Base-by-base conservation (phyloP, 2,329 filamentous ascomycete species). In the Shiraia sp. region DNA sequence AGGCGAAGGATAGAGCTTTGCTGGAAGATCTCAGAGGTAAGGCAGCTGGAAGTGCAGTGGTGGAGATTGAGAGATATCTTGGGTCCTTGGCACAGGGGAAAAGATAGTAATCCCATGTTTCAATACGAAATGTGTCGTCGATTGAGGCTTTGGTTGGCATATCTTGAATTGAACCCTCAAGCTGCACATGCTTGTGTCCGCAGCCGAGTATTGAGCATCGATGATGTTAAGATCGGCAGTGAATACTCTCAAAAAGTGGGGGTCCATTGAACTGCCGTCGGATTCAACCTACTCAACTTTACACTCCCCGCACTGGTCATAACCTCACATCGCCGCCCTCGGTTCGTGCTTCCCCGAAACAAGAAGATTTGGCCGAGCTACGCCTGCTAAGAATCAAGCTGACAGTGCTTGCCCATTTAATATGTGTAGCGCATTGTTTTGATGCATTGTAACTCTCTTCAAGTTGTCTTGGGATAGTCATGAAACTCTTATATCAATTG, bases 31-130 rank as follows among this genome's bases (percentile, higher is more conserved):
- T 97, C 51, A 77, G 89, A 53, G 80, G 81, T 42, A 90, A 86
- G 52, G 90, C 89, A 12, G 86, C 83, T 5, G 82, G 82, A 37
- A 80, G 78, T 24, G 85, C 86, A 37, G 73, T 79, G 15, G 83
- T 82, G 49, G 92, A 97, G 70, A 88, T 97, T 69, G 90, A 96
- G 72, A 80, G 87, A 58, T 74, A 96, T 55, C 79, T 87, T 50
- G 79, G 75, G 15, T 78, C 81, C 57, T 43, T 70, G 48, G 49
- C 53, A 34, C 23, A 26, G 8, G 45, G 42, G 7, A 52, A 42
- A 43, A 39, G 38, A 13, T 37, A n/a, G 34, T 36, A 26, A 12
- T 36, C 19, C 22, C 13, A 5, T 9, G 10, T 32, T 16, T 32
- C 8, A 7, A 12, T 12, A 7, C 17, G 10, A 17, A 6, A 16